Conservation (phyloP, 306 rosid species). For the Myrica gale region DNA sequence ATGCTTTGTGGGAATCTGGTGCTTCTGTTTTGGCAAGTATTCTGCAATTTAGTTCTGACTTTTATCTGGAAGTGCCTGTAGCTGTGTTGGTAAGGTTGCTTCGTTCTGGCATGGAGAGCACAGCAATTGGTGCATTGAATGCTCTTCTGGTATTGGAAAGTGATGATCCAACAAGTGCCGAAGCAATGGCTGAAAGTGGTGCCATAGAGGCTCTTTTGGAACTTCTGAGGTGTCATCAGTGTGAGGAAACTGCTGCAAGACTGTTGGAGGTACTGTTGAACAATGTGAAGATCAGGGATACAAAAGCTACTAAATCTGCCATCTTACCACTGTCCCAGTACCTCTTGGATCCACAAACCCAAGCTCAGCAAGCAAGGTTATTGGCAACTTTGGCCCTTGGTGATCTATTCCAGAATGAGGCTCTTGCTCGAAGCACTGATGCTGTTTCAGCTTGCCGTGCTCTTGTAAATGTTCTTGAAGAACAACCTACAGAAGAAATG, state of each 20-base stretch:
- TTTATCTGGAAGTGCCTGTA: constrained; percentile 92
- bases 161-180: constrained; percentile 92
- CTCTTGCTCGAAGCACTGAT: constrained; percentile 87
- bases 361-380: constrained; percentile 94
- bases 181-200: constrained; percentile 99
- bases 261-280: constrained; percentile 89
- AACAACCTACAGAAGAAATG: constrained; percentile 99
- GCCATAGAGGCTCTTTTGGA: constrained; percentile 98
- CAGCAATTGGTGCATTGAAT: constrained; percentile 82
- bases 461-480: constrained; percentile 95
- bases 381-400: constrained; percentile 98
- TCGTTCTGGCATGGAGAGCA: constrained; percentile 89
- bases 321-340: constrained; percentile 90
- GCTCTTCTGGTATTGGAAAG: constrained; percentile 95
- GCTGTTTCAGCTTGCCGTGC: constrained; percentile 99
- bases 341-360: constrained; percentile 98
- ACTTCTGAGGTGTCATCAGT: constrained; percentile 89
- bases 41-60: constrained; percentile 96
- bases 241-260: constrained; percentile 94
- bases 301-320: constrained; percentile 87
- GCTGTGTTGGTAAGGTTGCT: constrained; percentile 96
- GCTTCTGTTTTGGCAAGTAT: constrained; percentile 91
- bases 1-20: constrained; percentile 96
- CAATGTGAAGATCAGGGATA: constrained; percentile 92
- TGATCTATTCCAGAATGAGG: constrained; percentile 91